phyloP scores from a whole-genome alignment of 2,329 filamentous ascomycete species.

The Fusarium vanettenii region DNA sequence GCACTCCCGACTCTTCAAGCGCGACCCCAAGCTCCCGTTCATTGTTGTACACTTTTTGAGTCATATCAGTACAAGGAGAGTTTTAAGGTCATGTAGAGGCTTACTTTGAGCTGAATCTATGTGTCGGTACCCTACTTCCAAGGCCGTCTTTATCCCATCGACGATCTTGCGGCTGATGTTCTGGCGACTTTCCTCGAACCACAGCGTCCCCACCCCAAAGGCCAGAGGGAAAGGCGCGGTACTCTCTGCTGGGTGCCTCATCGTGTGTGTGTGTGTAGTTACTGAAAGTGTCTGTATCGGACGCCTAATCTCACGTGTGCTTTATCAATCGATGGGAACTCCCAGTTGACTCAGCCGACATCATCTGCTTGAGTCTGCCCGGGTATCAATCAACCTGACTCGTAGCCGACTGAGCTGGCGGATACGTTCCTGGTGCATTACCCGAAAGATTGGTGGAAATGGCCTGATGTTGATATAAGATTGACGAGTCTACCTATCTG shows the following conservation, averaged over 20 bases:
- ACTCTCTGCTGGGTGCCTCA: background rate
- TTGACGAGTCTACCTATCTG: background rate
- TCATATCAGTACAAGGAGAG: background rate
- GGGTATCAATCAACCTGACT: background rate
- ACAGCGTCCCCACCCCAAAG: background rate
- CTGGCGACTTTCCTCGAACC: background rate
- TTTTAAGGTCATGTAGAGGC: rapidly evolving
- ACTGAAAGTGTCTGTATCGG: background rate
- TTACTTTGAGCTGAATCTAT: background rate
- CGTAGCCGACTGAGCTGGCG: background rate
- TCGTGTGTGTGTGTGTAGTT: background rate
- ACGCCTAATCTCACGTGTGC: background rate
- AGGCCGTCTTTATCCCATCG: background rate
- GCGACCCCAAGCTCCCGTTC: background rate
- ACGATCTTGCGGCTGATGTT: background rate
- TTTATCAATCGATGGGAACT: background rate
- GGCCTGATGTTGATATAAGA: background rate
- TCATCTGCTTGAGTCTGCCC: background rate
- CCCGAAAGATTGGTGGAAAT: background rate
- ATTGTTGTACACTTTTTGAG: background rate
- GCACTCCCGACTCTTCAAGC: background rate
- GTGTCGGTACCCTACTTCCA: background rate
- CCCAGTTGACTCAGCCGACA: background rate
- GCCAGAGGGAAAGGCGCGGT: background rate
- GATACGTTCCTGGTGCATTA: background rate